Conservation (phyloP, 176 grass and related monocot species). For the Saccharum spontaneum region DNA sequence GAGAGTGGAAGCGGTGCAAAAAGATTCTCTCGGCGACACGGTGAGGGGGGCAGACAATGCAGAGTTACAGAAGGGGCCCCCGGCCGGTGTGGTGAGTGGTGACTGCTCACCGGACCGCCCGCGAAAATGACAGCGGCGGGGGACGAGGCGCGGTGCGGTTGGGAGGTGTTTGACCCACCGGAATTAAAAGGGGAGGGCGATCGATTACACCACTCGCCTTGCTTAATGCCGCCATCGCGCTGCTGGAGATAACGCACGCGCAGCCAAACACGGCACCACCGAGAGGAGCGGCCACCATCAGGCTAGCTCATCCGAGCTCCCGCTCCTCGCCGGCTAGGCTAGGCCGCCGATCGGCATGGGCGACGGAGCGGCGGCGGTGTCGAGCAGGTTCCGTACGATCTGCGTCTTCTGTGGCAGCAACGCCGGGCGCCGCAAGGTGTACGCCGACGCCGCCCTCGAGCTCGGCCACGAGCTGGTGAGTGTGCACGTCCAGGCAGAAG, state of each 20-base stretch:
- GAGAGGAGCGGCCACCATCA: neutral
- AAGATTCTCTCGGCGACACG: conserved; percentile 34
- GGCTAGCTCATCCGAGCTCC: neutral
- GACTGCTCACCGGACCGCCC: neutral
- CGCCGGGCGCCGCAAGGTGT: conserved; percentile 68
- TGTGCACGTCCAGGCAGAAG: neutral
- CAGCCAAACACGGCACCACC: conserved; percentile 28
- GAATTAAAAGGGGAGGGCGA: conserved; percentile 29
- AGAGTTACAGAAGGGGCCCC: conserved; percentile 27
- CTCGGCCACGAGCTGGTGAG: conserved; percentile 80
- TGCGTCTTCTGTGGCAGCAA: conserved; percentile 97
- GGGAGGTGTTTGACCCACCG: conserved; percentile 35
- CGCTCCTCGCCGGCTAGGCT: neutral
- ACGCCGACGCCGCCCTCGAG: conserved; percentile 79
- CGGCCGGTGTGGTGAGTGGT: conserved; percentile 10
- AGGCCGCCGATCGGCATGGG: conserved; percentile 20
- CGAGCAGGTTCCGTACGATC: conserved; percentile 64
- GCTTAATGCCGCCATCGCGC: conserved; percentile 32
- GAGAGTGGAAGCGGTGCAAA: neutral
- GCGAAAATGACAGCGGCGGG: conserved; percentile 44
- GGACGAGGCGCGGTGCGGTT: neutral
- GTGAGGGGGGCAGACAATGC: conserved; percentile 26
- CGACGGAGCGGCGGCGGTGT: conserved; percentile 26
- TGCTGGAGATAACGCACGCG: conserved; percentile 24
- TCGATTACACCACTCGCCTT: conserved; percentile 21